These are phyloP conservation scores for Euphorbia corollata DNA, from an alignment of 441 rosid genomes.

Conservation along the genomic window DNA sequence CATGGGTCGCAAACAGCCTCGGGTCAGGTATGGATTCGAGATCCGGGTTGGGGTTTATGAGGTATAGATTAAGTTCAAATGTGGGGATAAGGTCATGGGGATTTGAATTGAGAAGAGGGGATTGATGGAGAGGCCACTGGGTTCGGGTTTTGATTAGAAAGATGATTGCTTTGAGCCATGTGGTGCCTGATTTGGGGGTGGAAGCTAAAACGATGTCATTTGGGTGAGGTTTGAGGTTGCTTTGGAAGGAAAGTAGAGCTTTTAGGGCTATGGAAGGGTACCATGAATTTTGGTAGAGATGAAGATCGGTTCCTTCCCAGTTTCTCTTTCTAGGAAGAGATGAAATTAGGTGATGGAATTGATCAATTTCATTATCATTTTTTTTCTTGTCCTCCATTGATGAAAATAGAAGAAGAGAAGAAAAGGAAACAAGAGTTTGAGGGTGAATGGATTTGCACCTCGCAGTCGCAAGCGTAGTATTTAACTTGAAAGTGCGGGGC, in stretches of 20 bases:
- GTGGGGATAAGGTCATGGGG: constrained; percentile 14
- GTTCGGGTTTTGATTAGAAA: neutral
- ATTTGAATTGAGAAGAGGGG: constrained; percentile 6
- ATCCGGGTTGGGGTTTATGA: neutral
- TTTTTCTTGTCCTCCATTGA: constrained; percentile 5
- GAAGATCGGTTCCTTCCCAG: constrained; percentile 3
- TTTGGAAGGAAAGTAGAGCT: constrained; percentile 10
- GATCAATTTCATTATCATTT: neutral
- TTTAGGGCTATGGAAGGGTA: neutral
- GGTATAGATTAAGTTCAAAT: neutral
- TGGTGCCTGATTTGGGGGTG: constrained; percentile 19
- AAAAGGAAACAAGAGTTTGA: no score
- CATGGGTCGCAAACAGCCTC: constrained; percentile 17
- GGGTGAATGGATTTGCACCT: no score
- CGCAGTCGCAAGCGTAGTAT: no score
- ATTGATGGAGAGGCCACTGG: neutral
- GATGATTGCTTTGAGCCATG: constrained; percentile 21
- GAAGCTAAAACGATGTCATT: constrained; percentile 9
- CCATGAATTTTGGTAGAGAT: constrained; percentile 21
- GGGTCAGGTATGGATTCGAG: constrained; percentile 2
- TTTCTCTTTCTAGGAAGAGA: constrained; percentile 2
- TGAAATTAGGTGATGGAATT: neutral
- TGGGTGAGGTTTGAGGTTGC: constrained; percentile 8
- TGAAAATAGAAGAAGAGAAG: neutral
- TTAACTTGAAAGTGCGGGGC: no score